Evolutionary conservation across 257 asterid species (phyloP).

Genomic region (Eucommia ulmoides): DNA sequence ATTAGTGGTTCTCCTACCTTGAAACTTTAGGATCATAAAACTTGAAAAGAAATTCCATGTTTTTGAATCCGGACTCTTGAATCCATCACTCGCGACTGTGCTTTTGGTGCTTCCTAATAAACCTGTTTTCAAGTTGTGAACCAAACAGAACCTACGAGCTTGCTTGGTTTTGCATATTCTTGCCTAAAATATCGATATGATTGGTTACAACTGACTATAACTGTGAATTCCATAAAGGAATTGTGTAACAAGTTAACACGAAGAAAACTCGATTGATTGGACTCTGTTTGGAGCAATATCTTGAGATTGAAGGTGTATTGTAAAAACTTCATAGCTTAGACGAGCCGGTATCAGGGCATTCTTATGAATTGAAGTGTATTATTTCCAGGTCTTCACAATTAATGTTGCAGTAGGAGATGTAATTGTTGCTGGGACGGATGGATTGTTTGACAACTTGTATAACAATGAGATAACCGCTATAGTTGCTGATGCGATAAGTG

Average conservation of each 20-base stretch:
- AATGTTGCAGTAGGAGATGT: slow-evolving; percentile 52
- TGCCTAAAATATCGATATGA: background rate
- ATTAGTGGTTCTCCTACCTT: no score
- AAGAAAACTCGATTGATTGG: no score
- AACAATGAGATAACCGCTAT: slow-evolving; percentile 40
- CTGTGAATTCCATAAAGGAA: no score
- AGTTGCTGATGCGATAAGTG: slow-evolving; percentile 39
- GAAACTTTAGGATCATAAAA: no score
- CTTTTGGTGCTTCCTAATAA: no score
- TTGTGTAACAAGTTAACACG: no score
- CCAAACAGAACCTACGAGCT: background rate
- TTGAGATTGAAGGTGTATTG: background rate
- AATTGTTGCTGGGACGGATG: slow-evolving; percentile 81
- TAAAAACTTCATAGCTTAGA: background rate
- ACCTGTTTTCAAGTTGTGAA: background rate
- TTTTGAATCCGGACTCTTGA: no score
- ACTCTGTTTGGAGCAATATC: background rate
- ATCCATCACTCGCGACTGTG: no score
- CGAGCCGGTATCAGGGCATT: background rate
- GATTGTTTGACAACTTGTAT: slow-evolving; percentile 68
- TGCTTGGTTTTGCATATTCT: background rate
- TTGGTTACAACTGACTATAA: background rate
- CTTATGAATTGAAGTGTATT: background rate
- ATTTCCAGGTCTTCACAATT: slow-evolving; percentile 49
- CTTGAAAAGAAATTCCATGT: no score